Evolutionary conservation across 2,329 filamentous ascomycete genomes (phyloP), one percentile per base, ranked within the genome.

Genomic region (Curvularia eragrostidis): DNA sequence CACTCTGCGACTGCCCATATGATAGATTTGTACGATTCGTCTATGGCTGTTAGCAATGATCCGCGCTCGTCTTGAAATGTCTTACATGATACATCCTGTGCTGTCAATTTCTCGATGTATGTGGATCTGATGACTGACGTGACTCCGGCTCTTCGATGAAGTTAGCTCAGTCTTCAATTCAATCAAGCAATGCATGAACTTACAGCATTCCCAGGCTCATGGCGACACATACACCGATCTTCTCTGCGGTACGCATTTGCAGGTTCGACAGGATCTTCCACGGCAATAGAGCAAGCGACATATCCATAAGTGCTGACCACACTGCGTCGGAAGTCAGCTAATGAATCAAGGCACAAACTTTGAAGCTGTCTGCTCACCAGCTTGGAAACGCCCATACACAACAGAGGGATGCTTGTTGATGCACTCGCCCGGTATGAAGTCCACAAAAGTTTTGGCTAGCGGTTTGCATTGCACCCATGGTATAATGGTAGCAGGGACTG

Each of bases 161-260:
- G 48, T 61, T 38, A 58, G 55, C 44, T 12, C 19, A 43, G 24
- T 44, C 24, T 52, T 42, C 24, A 13, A 19, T 32, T 18, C 10
- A 32, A 24, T 38, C n/a, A 30, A 34, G 26, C 34, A n/a, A 21
- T 53, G 24, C 18, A 28, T 42, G 15, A 15, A 54, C 56, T 48
- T n/a, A 62, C 59, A 62, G 32, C 30, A 59, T 36, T 24, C 59
- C 59, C 15, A 62, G 53, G 24, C 52, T 59, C 59, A 62, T 59
- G n/a, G 59, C 59, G 39, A 59, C 32, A 38, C 59, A 50, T 18
- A 54, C 56, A 23, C 56, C 56, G n/a, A 62, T 56, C 52, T 59
- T 62, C 34, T 62, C 59, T 42, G 56, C 19, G 19, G 41, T 28
- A 21, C 53, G 52, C 59, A 62, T 62, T 28, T 62, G 59, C 12